Base-by-base conservation (phyloP, 176 grass and related monocot species). In the Carex cristatella region DNA sequence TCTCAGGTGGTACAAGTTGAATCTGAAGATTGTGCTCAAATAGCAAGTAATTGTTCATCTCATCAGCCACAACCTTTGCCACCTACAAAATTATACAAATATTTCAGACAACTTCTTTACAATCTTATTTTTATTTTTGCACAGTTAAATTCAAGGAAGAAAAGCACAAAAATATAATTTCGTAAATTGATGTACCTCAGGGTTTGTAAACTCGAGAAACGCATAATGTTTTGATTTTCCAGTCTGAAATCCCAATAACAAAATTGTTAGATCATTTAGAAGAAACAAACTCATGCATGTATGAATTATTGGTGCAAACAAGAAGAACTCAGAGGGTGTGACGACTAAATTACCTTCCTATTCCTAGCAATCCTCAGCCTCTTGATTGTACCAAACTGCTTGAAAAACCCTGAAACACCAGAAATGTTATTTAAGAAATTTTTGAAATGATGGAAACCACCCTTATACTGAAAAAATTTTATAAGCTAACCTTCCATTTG, bases 191-290 rank as follows among this genome's bases (percentile, higher is more conserved):
- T 78, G 83, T 85, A 98, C 96, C 30, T 85, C 89, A 55, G 96
- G 91, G 76, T 92, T 98, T 85, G 90, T 91, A 91, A 95, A 98
- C 90, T 98, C 93, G 16, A 98, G 83, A 60, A 87, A 98, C 72
- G 88, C 96, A 88, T 98, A 98, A 68, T 98, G 93, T 80, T 95
- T 98, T 18, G 96, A 98, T 69, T 95, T 98, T 79, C 96, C 96
- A 51, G 93, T 95, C 96, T 98, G 84, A 59, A 85, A 46, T 53
- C 80, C 54, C 11, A 83, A 48, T 2, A 86, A 7, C 86, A 71
- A 10, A 67, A 76, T 38, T 74, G n/a, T 87, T 88, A 71, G 90
- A 4, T 33, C 4, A 14, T 13, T 70, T 10, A 86, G 15, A 72
- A 61, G 79, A 15, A 10, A 1, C n/a, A 77, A 8, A 31, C 44